phyloP scores from a whole-genome alignment of 2,329 filamentous ascomycete genomes.

The Pseudogymnoascus sp. region DNA sequence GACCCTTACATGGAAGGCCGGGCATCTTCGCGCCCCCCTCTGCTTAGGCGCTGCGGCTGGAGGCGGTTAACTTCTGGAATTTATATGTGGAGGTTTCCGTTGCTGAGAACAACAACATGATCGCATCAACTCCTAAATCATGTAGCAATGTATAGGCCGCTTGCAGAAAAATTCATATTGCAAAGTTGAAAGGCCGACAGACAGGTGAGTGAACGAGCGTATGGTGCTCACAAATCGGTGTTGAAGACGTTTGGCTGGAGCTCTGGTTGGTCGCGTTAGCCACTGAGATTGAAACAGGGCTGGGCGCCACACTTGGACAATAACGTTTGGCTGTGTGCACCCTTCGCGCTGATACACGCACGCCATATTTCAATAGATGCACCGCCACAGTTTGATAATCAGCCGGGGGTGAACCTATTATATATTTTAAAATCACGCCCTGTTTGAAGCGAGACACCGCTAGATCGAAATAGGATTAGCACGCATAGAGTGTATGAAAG shows the following conservation, averaged over 20 bases:
- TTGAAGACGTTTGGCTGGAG: constrained; percentile 3
- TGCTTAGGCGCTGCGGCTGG: constrained; percentile 16
- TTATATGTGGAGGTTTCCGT: constrained; percentile 22
- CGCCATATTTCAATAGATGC: background rate
- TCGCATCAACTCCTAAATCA: constrained; percentile 20
- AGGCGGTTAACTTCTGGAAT: constrained; percentile 21
- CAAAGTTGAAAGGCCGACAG: background rate
- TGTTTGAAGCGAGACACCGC: background rate
- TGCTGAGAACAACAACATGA: constrained; percentile 28
- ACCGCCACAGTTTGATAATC: background rate
- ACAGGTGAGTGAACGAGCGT: constrained; percentile 2
- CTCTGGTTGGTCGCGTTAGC: constrained; percentile 7
- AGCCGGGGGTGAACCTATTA: background rate
- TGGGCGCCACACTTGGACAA: background rate
- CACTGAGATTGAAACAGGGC: constrained; percentile 5
- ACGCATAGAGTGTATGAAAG: background rate
- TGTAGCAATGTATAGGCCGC: constrained; percentile 1
- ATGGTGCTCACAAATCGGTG: constrained; percentile 6
- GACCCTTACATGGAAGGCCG: constrained; percentile 46
- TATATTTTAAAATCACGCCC: background rate
- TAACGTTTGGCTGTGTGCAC: background rate
- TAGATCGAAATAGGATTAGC: background rate
- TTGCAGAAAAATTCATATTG: constrained; percentile 3
- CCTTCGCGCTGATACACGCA: background rate
- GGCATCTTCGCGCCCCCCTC: constrained; percentile 40